phyloP scores from a whole-genome alignment of 352 stramenopile species.

The Saprolegnia parasitica region DNA sequence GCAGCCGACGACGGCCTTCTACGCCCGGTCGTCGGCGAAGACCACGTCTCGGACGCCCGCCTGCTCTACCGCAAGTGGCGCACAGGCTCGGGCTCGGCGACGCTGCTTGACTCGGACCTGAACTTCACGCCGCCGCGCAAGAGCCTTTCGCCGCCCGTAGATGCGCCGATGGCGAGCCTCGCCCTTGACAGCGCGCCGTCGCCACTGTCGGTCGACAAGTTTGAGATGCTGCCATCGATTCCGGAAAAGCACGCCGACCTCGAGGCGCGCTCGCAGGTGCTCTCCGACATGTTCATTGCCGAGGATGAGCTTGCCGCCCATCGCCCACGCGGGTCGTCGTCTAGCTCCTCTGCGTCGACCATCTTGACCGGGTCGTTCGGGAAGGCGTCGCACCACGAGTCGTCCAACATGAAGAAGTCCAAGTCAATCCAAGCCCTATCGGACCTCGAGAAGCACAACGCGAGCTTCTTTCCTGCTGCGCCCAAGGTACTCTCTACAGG shows the following conservation, averaged over 20 bases:
- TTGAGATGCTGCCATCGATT: slow-evolving; percentile 2
- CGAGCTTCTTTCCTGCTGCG: slow-evolving; percentile 66
- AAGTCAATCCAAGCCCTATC: slow-evolving; percentile 70
- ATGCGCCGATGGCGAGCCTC: background rate
- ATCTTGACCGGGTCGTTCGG: slow-evolving; percentile 60
- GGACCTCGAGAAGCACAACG: slow-evolving; percentile 69
- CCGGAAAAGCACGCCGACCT: background rate
- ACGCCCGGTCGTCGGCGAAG: background rate
- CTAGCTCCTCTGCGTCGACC: background rate
- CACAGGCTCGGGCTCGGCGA: slow-evolving; percentile 48
- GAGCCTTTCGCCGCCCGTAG: background rate
- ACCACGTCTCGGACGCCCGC: slow-evolving; percentile 48
- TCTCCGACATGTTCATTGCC: slow-evolving; percentile 12
- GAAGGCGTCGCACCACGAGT: slow-evolving; percentile 33
- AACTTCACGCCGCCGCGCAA: background rate
- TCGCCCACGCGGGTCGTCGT: background rate
- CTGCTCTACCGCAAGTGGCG: slow-evolving; percentile 78
- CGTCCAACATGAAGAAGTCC: slow-evolving; percentile 61
- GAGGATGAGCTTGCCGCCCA: background rate
- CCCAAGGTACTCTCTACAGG: slow-evolving; percentile 38
- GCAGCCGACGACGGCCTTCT: background rate
- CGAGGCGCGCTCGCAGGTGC: background rate
- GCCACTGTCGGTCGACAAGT: background rate
- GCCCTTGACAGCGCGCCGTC: background rate
- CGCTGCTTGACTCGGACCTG: slow-evolving; percentile 24